Base-by-base conservation (phyloP, 2,329 filamentous ascomycete genomes). In the Magnaporthales sp. region DNA sequence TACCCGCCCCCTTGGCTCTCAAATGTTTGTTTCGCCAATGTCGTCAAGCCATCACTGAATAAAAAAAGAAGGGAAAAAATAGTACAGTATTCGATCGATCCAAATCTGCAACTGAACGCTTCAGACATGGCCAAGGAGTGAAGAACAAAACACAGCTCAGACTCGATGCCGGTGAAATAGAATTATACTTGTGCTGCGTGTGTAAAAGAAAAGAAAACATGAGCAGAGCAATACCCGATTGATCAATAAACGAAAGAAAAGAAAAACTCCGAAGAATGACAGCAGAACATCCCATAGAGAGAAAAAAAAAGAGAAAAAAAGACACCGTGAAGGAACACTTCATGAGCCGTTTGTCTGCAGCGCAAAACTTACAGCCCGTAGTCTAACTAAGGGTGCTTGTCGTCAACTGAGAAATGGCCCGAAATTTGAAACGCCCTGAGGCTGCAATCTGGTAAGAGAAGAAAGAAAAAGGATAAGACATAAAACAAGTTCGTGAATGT, bases 401-500 rank as follows among this genome's bases (percentile, higher is more conserved):
- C 19, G 19, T 51, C 15, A 51, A n/a, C 38, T 51, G 38, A n/a
- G n/a, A n/a, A 8, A n/a, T 19, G 2, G 19, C 38, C 15, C 38
- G 38, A 51, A 51, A 51, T 7, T 15, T 51, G n/a, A 51, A 51
- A n/a, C 54, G 54, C 54, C 54, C 13, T 27, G 54, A 58, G 54
- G 54, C 54, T 26, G 54, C 54, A 58, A 58, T 58, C 54, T 58
- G 54, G n/a, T 58, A 7, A 38, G 7, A 38, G 13, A 15, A 51
- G 19, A 51, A 51, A 51, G 15, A 58, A 27, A 58, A 58, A 11
- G 4, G 24, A 58, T 24, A 8, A 58, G 26, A 6, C 19, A 15
- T 58, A 58, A 58, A 27, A 27, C 54, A 58, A 58, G 54, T 58
- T 58, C 54, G 54, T 58, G 54, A 58, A 58, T 58, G 54, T 58